Evolutionary conservation across 2,329 filamentous ascomycete genomes (phyloP).

Genomic region (Fusarium nodosum): DNA sequence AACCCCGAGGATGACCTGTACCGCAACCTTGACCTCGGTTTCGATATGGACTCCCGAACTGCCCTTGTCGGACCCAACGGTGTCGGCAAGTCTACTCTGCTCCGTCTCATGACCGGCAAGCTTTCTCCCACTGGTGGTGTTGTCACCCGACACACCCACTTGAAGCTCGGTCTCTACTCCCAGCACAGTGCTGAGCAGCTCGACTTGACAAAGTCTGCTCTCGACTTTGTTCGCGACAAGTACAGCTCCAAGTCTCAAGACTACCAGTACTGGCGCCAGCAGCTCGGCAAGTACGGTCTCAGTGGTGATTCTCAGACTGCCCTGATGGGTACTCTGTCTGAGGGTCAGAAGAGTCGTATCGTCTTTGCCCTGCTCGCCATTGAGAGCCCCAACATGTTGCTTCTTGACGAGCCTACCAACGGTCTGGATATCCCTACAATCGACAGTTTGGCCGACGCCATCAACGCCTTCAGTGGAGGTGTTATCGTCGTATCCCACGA

Average conservation of each 20-base stretch:
- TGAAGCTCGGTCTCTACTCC: slow-evolving; percentile 98
- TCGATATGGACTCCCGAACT: slow-evolving; percentile 99
- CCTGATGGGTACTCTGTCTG: slow-evolving; percentile 96
- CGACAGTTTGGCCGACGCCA: slow-evolving; percentile 96
- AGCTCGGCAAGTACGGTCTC: slow-evolving; percentile 94
- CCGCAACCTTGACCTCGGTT: slow-evolving; percentile 96
- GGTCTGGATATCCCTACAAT: slow-evolving; percentile 99
- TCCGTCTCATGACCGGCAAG: slow-evolving; percentile 96
- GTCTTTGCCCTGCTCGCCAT: slow-evolving; percentile 97
- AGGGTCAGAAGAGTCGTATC: slow-evolving; percentile 98
- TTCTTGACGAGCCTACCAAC: slow-evolving; percentile 99
- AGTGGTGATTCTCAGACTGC: slow-evolving; percentile 95
- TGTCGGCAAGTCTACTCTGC: slow-evolving; percentile 97
- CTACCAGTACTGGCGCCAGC: slow-evolving; percentile 99
- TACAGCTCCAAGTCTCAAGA: slow-evolving; percentile 91
- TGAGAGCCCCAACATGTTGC: slow-evolving; percentile 95
- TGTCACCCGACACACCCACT: slow-evolving; percentile 93
- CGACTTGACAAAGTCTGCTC: slow-evolving; percentile 95
- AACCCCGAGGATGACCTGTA: slow-evolving; percentile 91
- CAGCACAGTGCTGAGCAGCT: slow-evolving; percentile 99
- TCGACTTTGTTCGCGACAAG: slow-evolving; percentile 98
- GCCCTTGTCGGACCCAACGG: slow-evolving; percentile 98
- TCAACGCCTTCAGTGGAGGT: slow-evolving; percentile 96
- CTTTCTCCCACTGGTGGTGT: slow-evolving; percentile 85
- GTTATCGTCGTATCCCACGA: slow-evolving; percentile 99